phyloP scores from a whole-genome alignment of 805 yeast species.

The Ogataea methanolica region DNA sequence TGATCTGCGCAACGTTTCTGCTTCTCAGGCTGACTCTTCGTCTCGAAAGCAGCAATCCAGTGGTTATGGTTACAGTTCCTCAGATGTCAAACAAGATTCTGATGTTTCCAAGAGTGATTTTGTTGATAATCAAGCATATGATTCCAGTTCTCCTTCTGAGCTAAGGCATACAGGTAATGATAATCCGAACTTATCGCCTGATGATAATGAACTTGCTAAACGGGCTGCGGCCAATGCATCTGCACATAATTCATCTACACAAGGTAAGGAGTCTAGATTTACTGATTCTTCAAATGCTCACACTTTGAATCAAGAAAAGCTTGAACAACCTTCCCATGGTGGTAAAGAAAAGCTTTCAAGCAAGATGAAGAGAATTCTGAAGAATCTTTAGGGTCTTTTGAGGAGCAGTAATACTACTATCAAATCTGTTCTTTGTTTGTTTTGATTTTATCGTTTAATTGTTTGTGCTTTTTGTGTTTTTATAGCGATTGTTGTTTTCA shows the following conservation, averaged over 20 bases:
- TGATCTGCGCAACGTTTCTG: neutral
- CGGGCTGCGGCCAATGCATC: slow-evolving; percentile 15
- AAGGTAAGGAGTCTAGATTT: neutral
- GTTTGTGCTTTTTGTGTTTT: too few relatives aligned
- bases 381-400: neutral
- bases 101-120: slow-evolving; percentile 5
- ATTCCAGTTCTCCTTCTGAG: neutral
- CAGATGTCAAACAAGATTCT: neutral
- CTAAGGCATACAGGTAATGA: neutral
- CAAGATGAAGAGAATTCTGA: slow-evolving; percentile 15
- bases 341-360: slow-evolving; percentile 14
- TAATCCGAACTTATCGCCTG: slow-evolving; percentile 10
- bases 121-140: slow-evolving; percentile 2
- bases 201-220: slow-evolving; percentile 16
- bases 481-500: too few relatives aligned
- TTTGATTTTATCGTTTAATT: too few relatives aligned
- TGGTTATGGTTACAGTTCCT: too few relatives aligned
- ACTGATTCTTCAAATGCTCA: slow-evolving; percentile 3
- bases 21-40: neutral
- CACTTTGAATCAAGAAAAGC: slow-evolving; percentile 7
- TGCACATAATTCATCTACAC: slow-evolving; percentile 1
- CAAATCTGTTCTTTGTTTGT: too few relatives aligned
- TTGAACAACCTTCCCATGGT: slow-evolving; percentile 5
- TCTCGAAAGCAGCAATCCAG: neutral
- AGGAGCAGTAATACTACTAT: neutral